Conservation (phyloP, 768 basidiomycete species). For the Hortiboletus campestris region DNA sequence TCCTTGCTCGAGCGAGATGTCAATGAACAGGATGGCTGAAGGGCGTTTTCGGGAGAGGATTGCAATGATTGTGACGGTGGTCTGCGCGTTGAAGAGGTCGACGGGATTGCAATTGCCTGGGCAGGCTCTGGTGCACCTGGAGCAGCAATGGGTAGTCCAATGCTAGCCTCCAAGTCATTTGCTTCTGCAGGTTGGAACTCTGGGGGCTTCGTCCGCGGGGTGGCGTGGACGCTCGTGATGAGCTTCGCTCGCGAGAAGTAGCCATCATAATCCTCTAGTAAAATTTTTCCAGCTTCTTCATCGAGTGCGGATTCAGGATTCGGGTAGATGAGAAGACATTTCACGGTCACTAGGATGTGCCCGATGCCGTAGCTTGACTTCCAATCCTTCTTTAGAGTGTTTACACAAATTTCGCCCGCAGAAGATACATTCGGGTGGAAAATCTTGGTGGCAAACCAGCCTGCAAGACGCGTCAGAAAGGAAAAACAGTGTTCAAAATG, state of each 20-base stretch:
- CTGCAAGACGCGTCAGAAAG: constrained; percentile 38
- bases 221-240: constrained; percentile 91
- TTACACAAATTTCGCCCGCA: constrained; percentile 92
- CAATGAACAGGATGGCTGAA: constrained; percentile 39
- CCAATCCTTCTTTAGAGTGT: constrained; percentile 98
- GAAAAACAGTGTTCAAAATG: neutral
- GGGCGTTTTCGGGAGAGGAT: constrained; percentile 38
- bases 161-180: constrained; percentile 20
- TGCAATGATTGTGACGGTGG: constrained; percentile 39
- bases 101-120: constrained; percentile 39
- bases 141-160: constrained; percentile 13
- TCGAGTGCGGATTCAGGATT: constrained; percentile 96
- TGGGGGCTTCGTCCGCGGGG: constrained; percentile 66
- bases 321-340: constrained; percentile 94
- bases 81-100: constrained; percentile 41
- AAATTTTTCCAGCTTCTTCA: constrained; percentile 91
- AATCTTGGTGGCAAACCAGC: constrained; percentile 91
- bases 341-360: constrained; percentile 90
- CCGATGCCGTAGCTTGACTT: constrained; percentile 86
- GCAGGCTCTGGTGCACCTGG: constrained; percentile 24
- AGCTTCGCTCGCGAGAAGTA: constrained; percentile 85
- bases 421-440: constrained; percentile 96
- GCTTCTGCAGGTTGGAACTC: constrained; percentile 61
- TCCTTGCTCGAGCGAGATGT: constrained; percentile 30
- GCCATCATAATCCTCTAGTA: constrained; percentile 85